Evolutionary conservation across 148 eudicot genomes (phyloP).

Genomic region (Selenicereus undatus): DNA sequence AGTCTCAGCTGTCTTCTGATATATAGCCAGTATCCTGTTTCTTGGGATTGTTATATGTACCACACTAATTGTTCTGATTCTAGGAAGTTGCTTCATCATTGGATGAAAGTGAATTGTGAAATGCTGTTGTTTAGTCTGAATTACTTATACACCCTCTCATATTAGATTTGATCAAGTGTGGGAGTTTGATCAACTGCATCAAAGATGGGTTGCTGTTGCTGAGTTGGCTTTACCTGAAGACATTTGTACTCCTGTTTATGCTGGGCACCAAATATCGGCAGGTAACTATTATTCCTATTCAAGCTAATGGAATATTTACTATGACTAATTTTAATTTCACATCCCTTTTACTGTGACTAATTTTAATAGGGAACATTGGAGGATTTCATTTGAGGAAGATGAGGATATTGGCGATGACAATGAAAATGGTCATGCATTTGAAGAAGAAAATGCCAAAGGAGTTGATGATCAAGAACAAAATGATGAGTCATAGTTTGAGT

Average conservation of each 20-base stretch:
- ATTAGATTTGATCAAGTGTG: slow-evolving; percentile 58
- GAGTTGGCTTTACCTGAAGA: slow-evolving; percentile 73
- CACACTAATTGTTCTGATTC: background rate
- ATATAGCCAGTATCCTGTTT: background rate
- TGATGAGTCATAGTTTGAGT: too few species aligned
- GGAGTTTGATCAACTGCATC: slow-evolving; percentile 96
- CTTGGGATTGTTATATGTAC: background rate
- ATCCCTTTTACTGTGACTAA: too few species aligned
- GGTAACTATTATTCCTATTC: slow-evolving; percentile 34
- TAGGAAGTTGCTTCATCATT: background rate
- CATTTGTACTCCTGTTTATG: slow-evolving; percentile 57
- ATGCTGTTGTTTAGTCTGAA: slow-evolving; percentile 8
- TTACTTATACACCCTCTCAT: slow-evolving; percentile 26
- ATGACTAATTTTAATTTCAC: background rate
- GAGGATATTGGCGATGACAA: too few species aligned
- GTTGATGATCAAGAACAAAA: too few species aligned
- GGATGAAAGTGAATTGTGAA: background rate
- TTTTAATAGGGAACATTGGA: too few species aligned
- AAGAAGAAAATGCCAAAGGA: too few species aligned
- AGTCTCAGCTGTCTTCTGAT: background rate
- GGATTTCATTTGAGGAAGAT: too few species aligned
- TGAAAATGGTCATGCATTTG: too few species aligned
- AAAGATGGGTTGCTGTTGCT: slow-evolving; percentile 99
- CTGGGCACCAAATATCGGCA: slow-evolving; percentile 97
- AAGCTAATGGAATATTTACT: background rate